A percentile compares a stretch with the other conserved stretches of the same genome.
Conservation (phyloP, 305 asterid genomes). For the Ilex paraguariensis region DNA sequence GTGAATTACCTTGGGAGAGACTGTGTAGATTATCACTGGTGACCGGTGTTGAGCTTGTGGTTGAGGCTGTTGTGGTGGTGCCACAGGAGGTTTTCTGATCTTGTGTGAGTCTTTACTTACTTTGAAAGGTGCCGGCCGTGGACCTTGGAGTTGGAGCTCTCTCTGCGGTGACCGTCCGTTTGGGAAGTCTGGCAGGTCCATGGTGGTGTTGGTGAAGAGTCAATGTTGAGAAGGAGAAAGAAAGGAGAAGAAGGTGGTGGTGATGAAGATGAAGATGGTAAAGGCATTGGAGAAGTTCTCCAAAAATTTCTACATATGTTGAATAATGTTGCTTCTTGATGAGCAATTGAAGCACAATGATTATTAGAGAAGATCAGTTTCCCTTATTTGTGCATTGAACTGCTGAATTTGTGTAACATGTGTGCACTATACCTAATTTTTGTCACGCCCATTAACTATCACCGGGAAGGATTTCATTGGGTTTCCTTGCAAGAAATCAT, state of each 20-base stretch:
- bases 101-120: conserved; percentile 86
- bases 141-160: conserved; percentile 85
- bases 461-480: too few relatives aligned
- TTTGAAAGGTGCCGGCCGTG: conserved; percentile 76
- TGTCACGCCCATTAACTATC: too few relatives aligned
- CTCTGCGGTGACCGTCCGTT: conserved; percentile 51
- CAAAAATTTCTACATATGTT: too few relatives aligned
- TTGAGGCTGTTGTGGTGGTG: conserved; percentile 28
- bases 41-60: conserved; percentile 36
- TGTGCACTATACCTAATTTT: too few relatives aligned
- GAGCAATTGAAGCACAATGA: too few relatives aligned
- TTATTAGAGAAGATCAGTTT: too few relatives aligned
- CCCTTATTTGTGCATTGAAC: too few relatives aligned
- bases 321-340: too few relatives aligned
- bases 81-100: conserved; percentile 73
- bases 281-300: not conserved
- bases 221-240: conserved; percentile 2
- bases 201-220: conserved; percentile 13
- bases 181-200: conserved; percentile 46
- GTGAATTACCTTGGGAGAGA: conserved; percentile 88
- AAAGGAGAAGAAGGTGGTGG: not conserved
- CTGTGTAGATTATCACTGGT: conserved; percentile 85
- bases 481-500: too few relatives aligned
- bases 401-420: too few relatives aligned
- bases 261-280: conserved; percentile 9